Base-by-base conservation (phyloP, 148 eudicot genomes). In the Pharnaceum exiguum region DNA sequence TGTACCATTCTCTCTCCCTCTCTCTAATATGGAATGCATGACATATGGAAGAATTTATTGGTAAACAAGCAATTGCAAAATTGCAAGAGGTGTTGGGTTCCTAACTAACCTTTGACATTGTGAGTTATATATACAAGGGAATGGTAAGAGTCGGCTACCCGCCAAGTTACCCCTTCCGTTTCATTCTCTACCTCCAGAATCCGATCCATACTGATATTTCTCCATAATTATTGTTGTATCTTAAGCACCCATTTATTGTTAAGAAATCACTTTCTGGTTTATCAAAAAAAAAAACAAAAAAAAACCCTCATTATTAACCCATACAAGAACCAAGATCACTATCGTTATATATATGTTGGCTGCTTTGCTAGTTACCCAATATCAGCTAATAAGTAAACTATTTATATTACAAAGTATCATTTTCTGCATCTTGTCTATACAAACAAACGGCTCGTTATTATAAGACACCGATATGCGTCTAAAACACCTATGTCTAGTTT, bases 161-260 rank as follows among this genome's bases (percentile, higher is more conserved):
- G 19, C 55, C 55, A 57, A 55, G 10, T 57, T 70, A 36, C 25
- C 52, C 27, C 43, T 68, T 64, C 7, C 82, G 69, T 71, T 62
- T 64, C 62, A 67, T 50, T 46, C 68, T 64, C 71, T 60, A 58
- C 22, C 38, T n/a, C 44, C 36, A 62, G 51, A 51, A 46, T 40
- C 70, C 60, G 33, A 40, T 32, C 52, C 63, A 17, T n/a, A 53
- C 26, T 13, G 23, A 15, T 27, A 6, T 35, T 35, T 42, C 19
- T 9, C 39, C 44, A 42, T 21, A 21, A 32, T 59, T 22, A 2
- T 44, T 16, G 42, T 23, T 37, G 40, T 29, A 43, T 16, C 23
- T 17, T 18, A 43, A 43, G 24, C 23, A 18, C 23, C 7, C 35
- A 24, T 53, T 35, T 44, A 54, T 52, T 44, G 47, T 37, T 32